A percentile compares a stretch with the other conserved stretches of the same genome.
These are phyloP conservation scores for Arctium lappa DNA, from an alignment of 129 eudicot genomes.

Conservation along the genomic window DNA sequence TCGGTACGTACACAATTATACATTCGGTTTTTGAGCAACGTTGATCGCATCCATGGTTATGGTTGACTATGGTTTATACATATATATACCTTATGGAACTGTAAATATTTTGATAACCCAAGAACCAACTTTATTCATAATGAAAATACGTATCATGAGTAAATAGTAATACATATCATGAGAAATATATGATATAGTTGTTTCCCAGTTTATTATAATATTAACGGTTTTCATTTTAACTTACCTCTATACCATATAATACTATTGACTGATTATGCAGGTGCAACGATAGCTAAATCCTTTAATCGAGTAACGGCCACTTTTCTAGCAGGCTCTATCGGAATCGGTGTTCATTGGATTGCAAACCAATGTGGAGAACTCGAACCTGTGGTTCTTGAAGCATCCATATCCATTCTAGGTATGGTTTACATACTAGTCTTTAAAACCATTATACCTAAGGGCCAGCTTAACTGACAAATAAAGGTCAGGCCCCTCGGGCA, in stretches of 20 bases:
- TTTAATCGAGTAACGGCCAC: conserved; percentile 70
- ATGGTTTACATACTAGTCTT: background rate
- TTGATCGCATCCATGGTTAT: background rate
- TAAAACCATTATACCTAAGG: background rate
- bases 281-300: conserved; percentile 72
- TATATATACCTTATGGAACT: too few relatives aligned
- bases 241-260: background rate
- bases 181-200: background rate
- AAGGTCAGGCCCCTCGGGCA: background rate
- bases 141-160: background rate
- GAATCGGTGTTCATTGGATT: conserved; percentile 79
- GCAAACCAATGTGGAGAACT: conserved; percentile 68
- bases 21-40: background rate
- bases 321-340: conserved; percentile 68
- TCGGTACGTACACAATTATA: conserved; percentile 49
- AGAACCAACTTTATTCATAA: background rate
- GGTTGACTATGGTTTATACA: too few relatives aligned
- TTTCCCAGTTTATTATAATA: background rate
- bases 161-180: background rate
- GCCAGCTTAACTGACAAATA: background rate
- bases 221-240: background rate
- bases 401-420: conserved; percentile 72
- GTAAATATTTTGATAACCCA: too few relatives aligned
- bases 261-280: conserved; percentile 35
- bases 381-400: conserved; percentile 72